phyloP scores from a whole-genome alignment of 768 basidiomycete genomes.

The Pisolithus tinctorius region DNA sequence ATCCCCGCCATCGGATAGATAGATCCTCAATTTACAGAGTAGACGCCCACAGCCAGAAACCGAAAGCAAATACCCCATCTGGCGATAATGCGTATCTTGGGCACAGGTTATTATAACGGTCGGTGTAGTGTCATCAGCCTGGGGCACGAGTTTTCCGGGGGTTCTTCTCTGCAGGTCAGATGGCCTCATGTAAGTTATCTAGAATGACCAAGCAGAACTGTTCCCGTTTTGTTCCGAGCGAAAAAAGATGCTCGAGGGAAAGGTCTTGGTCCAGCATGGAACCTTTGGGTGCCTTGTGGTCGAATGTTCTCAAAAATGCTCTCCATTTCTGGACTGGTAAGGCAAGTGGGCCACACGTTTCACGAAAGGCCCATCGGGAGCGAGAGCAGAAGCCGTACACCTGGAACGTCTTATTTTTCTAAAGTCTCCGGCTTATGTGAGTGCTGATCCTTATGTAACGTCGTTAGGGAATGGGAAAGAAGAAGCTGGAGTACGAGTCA shows the following conservation, averaged over 20 bases:
- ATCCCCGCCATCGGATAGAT: slow-evolving; percentile 21
- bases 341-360: background rate
- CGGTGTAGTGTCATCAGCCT: slow-evolving; percentile 5
- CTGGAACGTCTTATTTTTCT: background rate
- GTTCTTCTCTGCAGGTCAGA: slow-evolving; percentile 6
- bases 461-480: background rate
- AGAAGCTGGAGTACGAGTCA: background rate
- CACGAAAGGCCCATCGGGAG: background rate
- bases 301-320: background rate
- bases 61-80: background rate
- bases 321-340: background rate
- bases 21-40: slow-evolving; percentile 13
- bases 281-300: background rate
- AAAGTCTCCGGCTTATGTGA: background rate
- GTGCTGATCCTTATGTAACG: slow-evolving; percentile 4
- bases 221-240: slow-evolving; percentile 1
- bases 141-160: slow-evolving; percentile 10
- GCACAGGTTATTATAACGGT: background rate
- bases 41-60: background rate
- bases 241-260: background rate
- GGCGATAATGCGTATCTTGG: slow-evolving; percentile 18
- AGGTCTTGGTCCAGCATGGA: background rate
- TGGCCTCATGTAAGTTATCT: slow-evolving; percentile 1
- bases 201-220: background rate
- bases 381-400: background rate